Evolutionary conservation across 352 stramenopile genomes (phyloP).

Genomic region (Pythium pyrilobum): DNA sequence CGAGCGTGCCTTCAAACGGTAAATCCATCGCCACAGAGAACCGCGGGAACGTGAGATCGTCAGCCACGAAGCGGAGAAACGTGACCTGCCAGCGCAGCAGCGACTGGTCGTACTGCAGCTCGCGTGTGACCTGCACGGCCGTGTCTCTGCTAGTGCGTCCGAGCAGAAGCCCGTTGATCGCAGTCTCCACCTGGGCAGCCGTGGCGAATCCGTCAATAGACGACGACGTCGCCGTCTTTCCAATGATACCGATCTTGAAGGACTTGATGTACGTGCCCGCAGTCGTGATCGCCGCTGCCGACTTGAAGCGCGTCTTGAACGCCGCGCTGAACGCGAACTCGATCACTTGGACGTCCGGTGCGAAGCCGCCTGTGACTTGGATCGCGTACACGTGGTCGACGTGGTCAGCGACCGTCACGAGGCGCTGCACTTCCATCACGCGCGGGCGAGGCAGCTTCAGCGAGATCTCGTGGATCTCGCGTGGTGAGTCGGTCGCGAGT

Average conservation of each 20-base stretch:
- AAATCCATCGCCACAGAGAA: constrained; percentile 25
- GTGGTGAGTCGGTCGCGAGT: constrained; percentile 49
- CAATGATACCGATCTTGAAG: constrained; percentile 31
- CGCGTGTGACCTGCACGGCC: constrained; percentile 28
- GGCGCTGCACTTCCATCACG: constrained; percentile 58
- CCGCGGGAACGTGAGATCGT: constrained; percentile 28
- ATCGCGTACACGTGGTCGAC: constrained; percentile 49
- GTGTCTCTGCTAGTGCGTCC: constrained; percentile 4
- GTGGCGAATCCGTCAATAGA: constrained; percentile 50
- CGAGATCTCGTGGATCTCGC: constrained; percentile 59
- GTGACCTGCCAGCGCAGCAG: constrained; percentile 50
- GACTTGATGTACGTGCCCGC: constrained; percentile 36
- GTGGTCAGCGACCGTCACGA: constrained; percentile 51
- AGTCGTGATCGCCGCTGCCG: constrained; percentile 20
- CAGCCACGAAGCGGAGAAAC: constrained; percentile 36
- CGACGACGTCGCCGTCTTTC: background rate
- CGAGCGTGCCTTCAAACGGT: constrained; percentile 41
- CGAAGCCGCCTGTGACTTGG: constrained; percentile 40
- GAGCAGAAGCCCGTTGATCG: constrained; percentile 36
- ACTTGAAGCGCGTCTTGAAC: constrained; percentile 45
- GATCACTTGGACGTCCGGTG: constrained; percentile 34
- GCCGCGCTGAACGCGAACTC: constrained; percentile 42
- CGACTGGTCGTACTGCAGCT: constrained; percentile 26
- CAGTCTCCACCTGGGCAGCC: constrained; percentile 30
- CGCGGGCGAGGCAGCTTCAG: constrained; percentile 30